A percentile compares a stretch with the other conserved stretches of the same genome.
phyloP scores from a whole-genome alignment of 306 rosid genomes.

The Spatholobus suberectus region DNA sequence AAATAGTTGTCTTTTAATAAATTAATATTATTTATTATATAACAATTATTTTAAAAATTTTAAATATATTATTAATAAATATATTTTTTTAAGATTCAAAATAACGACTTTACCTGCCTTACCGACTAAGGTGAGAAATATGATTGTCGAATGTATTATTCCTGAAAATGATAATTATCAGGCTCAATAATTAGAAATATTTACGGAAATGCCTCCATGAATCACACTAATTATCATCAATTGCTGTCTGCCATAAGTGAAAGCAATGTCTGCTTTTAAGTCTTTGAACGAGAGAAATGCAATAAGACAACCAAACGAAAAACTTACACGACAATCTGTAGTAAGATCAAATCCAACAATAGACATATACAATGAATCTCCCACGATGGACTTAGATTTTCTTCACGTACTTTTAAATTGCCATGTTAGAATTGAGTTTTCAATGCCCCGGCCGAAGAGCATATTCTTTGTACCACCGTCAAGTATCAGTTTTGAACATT shows the following conservation, averaged over 20 bases:
- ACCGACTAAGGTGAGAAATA: constrained; percentile 6
- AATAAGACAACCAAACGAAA: background rate
- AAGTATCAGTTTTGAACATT: background rate
- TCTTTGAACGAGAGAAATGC: background rate
- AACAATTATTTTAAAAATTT: background rate
- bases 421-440: constrained; percentile 30
- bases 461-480: background rate
- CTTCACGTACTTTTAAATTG: background rate
- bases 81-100: background rate
- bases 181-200: background rate
- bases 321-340: background rate
- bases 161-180: background rate
- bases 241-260: constrained; percentile 13
- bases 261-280: constrained; percentile 3
- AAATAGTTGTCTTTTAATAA: background rate
- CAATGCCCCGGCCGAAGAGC: background rate
- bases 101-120: background rate
- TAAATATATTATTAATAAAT: background rate
- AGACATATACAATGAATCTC: constrained; percentile 30
- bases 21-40: background rate
- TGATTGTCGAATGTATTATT: background rate
- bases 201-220: constrained; percentile 13
- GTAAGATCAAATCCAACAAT: background rate
- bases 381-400: background rate
- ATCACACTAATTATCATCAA: constrained; percentile 24